Conservation (phyloP, 805 yeast species). For the Babjeviella inositovora region DNA sequence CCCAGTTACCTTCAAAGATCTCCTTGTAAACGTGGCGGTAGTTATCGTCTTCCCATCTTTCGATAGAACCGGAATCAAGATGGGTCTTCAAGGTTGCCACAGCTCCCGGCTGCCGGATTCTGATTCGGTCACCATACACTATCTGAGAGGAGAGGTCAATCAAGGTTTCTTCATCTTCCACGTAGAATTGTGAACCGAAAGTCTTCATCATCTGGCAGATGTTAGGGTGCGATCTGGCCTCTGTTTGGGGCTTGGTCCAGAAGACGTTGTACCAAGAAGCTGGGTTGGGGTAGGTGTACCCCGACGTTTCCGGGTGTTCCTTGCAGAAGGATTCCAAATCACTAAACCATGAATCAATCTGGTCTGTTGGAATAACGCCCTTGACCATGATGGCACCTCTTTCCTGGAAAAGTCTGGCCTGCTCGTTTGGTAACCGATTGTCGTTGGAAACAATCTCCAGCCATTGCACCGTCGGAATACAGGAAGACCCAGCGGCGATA, state of each 20-base stretch:
- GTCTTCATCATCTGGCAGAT: conserved; percentile 10
- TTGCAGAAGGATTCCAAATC: no score
- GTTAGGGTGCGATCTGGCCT: conserved; percentile 20
- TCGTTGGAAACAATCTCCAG: no score
- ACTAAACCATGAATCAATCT: no score
- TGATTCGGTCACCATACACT: conserved; percentile 22
- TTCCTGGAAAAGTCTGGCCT: no score
- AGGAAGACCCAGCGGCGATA: no score
- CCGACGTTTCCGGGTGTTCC: no score
- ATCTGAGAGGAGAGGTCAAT: conserved; percentile 14
- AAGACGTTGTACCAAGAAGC: conserved; percentile 13
- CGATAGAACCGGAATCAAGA: conserved; percentile 23
- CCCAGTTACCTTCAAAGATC: conserved; percentile 22
- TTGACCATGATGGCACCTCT: no score
- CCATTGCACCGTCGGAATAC: no score
- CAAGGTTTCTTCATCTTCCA: conserved; percentile 8
- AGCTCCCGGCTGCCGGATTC: conserved; percentile 21
- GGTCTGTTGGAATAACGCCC: no score
- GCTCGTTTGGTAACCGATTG: no score
- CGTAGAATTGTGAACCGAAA: conserved; percentile 12
- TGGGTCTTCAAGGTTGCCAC: conserved; percentile 16
- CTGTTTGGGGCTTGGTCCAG: conserved; percentile 20
- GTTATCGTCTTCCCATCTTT: conserved; percentile 25
- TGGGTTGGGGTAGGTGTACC: conserved; percentile 10
- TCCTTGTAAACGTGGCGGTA: conserved; percentile 16